Evolutionary conservation across 1,284 basidiomycete species (phyloP).

Genomic region (Sporisorium iseilematis-ciliati): DNA sequence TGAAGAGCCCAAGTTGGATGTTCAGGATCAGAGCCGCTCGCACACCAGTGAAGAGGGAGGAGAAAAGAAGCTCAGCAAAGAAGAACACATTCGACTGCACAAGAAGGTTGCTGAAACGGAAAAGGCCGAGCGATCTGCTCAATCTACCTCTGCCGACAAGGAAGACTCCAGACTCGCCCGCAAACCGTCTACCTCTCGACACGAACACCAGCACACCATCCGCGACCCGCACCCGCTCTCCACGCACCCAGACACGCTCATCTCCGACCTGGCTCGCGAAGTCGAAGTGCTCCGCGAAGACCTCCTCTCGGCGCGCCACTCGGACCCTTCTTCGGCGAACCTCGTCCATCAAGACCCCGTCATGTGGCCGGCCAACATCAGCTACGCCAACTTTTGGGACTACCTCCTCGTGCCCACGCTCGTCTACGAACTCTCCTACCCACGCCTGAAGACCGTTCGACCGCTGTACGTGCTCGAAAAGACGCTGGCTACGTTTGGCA

Average conservation of each 20-base stretch:
- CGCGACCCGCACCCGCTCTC: constrained; percentile 75
- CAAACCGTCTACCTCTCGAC: constrained; percentile 14
- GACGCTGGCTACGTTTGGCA: constrained; percentile 92
- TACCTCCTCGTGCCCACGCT: constrained; percentile 92
- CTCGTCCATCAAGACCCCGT: constrained; percentile 55
- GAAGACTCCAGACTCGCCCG: constrained; percentile 1
- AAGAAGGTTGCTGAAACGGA: constrained; percentile 26
- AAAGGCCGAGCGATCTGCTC: constrained; percentile 26
- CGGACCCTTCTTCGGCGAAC: constrained; percentile 12
- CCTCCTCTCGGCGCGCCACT: constrained; percentile 72
- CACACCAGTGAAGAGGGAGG: neutral
- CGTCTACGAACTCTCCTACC: constrained; percentile 96
- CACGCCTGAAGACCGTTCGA: constrained; percentile 85
- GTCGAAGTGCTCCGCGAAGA: constrained; percentile 83
- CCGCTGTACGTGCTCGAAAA: constrained; percentile 94
- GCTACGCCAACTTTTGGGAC: constrained; percentile 83
- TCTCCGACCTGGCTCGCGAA: constrained; percentile 81
- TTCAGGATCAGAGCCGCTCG: constrained; percentile 12
- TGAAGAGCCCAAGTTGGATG: constrained; percentile 2
- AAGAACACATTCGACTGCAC: constrained; percentile 44
- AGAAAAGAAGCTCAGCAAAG: constrained; percentile 29
- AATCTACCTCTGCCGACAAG: neutral
- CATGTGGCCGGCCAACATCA: constrained; percentile 88
- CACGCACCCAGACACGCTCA: constrained; percentile 78
- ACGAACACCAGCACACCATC: constrained; percentile 35